phyloP scores from a whole-genome alignment of 2,329 filamentous ascomycete species.

The Xylaria sp. region DNA sequence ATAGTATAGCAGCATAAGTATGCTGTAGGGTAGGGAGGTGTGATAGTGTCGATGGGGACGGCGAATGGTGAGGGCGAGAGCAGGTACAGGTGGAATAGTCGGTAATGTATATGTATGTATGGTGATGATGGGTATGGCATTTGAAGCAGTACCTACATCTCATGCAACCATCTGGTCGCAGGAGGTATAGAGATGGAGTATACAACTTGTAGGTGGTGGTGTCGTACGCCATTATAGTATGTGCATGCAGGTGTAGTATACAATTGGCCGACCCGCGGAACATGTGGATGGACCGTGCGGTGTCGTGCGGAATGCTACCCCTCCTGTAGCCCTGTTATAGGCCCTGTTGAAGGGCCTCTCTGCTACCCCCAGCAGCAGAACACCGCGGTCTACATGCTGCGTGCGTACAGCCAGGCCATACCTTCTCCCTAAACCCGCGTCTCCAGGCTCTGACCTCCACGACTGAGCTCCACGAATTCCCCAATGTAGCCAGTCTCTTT shows the following conservation, averaged over 20 bases:
- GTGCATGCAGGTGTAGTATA: conserved; percentile 31
- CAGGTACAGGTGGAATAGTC: conserved; percentile 24
- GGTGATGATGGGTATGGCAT: conserved; percentile 28
- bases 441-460: conserved; percentile 15
- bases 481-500: neutral
- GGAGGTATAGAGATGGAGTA: conserved; percentile 20
- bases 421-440: neutral
- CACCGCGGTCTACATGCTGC: too few relatives aligned
- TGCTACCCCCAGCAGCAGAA: neutral
- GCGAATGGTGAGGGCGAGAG: conserved; percentile 11
- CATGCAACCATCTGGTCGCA: conserved; percentile 35
- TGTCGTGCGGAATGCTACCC: conserved; percentile 36
- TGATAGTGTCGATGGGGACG: conserved; percentile 8
- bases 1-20: conserved; percentile 7
- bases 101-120: conserved; percentile 32
- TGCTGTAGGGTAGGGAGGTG: conserved; percentile 1
- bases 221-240: conserved; percentile 22
- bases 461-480: conserved; percentile 18
- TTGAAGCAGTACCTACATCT: conserved; percentile 37
- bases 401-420: too few relatives aligned
- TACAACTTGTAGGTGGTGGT: neutral
- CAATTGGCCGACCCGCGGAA: conserved; percentile 38
- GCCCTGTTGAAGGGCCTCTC: neutral
- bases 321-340: conserved; percentile 13
- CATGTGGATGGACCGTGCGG: conserved; percentile 36